Evolutionary conservation across 169 alveolate species (phyloP), one percentile per base, ranked within the genome.

Genomic region (Pseudocohnilembus persalinus): DNA sequence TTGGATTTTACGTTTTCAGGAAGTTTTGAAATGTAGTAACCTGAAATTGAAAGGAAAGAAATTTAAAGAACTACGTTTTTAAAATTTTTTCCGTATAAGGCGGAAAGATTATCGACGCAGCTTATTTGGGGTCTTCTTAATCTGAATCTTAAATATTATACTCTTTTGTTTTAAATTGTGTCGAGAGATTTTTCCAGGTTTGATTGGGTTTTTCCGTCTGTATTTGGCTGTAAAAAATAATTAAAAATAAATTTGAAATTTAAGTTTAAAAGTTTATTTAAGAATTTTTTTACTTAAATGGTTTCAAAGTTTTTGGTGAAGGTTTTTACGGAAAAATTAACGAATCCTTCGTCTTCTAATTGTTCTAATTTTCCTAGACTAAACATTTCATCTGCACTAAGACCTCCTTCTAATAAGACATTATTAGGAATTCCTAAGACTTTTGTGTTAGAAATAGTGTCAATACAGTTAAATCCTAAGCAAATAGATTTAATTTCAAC

Each of bases 1-100:
- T 49, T 49, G 73, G 31, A 33, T 77, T 77, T 77, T 33, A 34
- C 65, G 28, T 16, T 77, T n/a, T 77, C 82, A 28, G 68, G 29
- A 64, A 15, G 74, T 68, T 33, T 77, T 77, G 30, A 33, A 64
- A 34, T 33, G 33, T 77, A 49, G 68, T 49, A 49, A 31, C 82
- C 63, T 72, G 30, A 15, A 33, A 77, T 77, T 33, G 34, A 33
- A 28, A 63, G 27, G 33, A 77, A 33, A 28, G 82, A 77, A 77
- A 34, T 25, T 32, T 33, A 31, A 64, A 77, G 28, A 77, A 1
- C 73, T 33, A 32, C 29, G 34, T 77, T 29, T 31, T 31, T 4
- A 16, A 0, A 76, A 26, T 28, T 31, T 77, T 33, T 64, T 77
- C 34, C 34, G 34, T 20, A 33, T 31, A 31, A 33, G 29, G 4